Percentiles rank a stretch among this genome's conserved stretches.
Conservation (phyloP, 2,329 filamentous ascomycete species). For the Aspergillus novofumigatus region DNA sequence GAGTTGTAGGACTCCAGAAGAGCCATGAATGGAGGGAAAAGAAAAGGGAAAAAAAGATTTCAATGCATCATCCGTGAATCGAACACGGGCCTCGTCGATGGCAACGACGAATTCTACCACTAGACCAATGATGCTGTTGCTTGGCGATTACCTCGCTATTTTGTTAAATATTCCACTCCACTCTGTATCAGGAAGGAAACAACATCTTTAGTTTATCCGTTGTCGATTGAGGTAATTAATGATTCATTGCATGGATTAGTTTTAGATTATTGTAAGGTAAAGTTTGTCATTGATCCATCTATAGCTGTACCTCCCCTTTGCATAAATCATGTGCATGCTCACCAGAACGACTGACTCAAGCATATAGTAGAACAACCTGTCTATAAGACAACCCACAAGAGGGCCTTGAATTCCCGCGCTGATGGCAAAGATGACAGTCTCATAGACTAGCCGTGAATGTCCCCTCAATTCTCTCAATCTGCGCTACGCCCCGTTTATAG, state of each 20-base stretch:
- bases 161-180: no score
- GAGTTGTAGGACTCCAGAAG: not conserved
- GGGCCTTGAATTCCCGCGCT: no score
- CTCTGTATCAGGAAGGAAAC: not conserved
- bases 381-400: no score
- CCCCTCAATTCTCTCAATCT: not conserved
- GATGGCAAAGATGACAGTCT: not conserved
- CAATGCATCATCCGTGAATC: constrained; percentile 44
- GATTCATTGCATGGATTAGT: no score
- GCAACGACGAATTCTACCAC: constrained; percentile 45
- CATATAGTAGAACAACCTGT: no score
- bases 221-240: no score
- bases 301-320: not conserved
- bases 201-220: not conserved
- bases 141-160: no score
- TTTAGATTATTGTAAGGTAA: no score
- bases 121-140: constrained; percentile 40
- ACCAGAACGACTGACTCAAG: not conserved
- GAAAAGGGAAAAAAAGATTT: constrained; percentile 15
- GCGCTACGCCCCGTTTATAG: not conserved
- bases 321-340: not conserved
- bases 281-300: not conserved
- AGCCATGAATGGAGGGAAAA: not conserved
- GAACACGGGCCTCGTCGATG: constrained; percentile 46
- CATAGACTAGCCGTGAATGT: not conserved